Conservation (phyloP, 148 eudicot species). For the Diospyros kaki region DNA sequence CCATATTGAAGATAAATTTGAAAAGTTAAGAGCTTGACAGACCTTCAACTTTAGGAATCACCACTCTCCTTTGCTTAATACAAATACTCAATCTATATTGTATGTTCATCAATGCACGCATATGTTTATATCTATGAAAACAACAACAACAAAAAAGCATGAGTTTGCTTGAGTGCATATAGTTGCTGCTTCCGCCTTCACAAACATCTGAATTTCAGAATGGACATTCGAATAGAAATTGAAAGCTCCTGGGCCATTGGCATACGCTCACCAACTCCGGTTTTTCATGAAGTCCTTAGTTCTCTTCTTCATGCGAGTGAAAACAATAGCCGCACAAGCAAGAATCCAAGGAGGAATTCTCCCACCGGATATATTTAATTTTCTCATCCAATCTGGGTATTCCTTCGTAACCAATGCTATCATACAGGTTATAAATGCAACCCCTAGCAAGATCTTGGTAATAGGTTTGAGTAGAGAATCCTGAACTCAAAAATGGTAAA, state of each 20-base stretch:
- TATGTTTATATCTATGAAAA: too few species aligned
- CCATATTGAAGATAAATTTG: too few species aligned
- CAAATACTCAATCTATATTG: too few species aligned
- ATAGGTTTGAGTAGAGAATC: conserved; percentile 76
- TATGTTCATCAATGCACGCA: too few species aligned
- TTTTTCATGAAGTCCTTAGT: conserved; percentile 51
- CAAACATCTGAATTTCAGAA: background rate
- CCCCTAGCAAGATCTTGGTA: conserved; percentile 70
- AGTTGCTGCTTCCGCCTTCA: too few species aligned
- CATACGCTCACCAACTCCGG: conserved; percentile 32
- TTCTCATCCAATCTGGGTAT: conserved; percentile 62
- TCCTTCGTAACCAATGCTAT: conserved; percentile 59
- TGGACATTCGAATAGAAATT: background rate
- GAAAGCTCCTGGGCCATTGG: background rate
- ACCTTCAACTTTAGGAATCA: too few species aligned
- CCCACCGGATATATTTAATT: conserved; percentile 48
- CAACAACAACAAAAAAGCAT: too few species aligned
- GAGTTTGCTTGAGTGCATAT: too few species aligned
- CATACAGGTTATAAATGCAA: conserved; percentile 44
- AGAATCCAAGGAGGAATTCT: conserved; percentile 89
- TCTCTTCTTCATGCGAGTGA: conserved; percentile 89
- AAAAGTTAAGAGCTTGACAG: too few species aligned
- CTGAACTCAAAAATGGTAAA: conserved; percentile 30
- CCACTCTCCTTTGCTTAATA: too few species aligned
- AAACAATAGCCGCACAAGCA: conserved; percentile 73